These are phyloP conservation scores for Phycomyces blakesleeanus DNA, from an alignment of 192 early-diverging fungal species.

Conservation along the genomic window DNA sequence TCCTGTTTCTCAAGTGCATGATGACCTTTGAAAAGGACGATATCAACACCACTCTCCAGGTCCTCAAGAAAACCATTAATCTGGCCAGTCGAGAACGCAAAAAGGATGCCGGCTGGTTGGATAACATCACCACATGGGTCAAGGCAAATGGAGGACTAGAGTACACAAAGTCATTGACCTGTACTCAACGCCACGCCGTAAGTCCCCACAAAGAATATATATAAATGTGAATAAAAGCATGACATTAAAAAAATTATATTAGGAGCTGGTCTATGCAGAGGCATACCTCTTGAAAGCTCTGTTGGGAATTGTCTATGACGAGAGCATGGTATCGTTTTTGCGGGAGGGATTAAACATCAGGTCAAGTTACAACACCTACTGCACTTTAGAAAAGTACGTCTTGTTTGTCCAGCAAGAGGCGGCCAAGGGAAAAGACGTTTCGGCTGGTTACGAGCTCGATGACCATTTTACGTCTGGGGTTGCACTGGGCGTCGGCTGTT, in stretches of 20 bases:
- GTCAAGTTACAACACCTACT: conserved; percentile 62
- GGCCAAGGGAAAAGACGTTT: conserved; percentile 40
- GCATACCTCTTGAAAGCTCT: conserved; percentile 67
- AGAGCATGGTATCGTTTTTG: conserved; percentile 71
- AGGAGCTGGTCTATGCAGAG: conserved; percentile 82
- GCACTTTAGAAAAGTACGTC: conserved; percentile 49
- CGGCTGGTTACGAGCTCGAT: conserved; percentile 60
- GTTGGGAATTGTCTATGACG: conserved; percentile 69
- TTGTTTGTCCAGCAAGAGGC: conserved; percentile 46
- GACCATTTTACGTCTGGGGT: conserved; percentile 81
- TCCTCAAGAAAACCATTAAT: conserved; percentile 59
- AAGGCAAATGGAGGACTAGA: conserved; percentile 39
- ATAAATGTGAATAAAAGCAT: too few species aligned
- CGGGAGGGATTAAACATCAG: conserved; percentile 78
- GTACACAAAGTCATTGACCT: conserved; percentile 48
- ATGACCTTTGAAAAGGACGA: conserved; percentile 78
- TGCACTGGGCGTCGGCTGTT: conserved; percentile 70
- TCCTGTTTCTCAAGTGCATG: conserved; percentile 63
- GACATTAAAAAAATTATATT: too few species aligned
- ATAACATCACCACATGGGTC: conserved; percentile 44
- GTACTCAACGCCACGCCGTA: conserved; percentile 61
- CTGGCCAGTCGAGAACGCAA: conserved; percentile 63
- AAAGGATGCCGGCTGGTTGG: conserved; percentile 45
- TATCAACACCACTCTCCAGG: conserved; percentile 59
- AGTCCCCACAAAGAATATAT: too few species aligned